Evolutionary conservation across 129 eudicot genomes (phyloP), one percentile per base, ranked within the genome.

Genomic region (Saussurea involucrata): DNA sequence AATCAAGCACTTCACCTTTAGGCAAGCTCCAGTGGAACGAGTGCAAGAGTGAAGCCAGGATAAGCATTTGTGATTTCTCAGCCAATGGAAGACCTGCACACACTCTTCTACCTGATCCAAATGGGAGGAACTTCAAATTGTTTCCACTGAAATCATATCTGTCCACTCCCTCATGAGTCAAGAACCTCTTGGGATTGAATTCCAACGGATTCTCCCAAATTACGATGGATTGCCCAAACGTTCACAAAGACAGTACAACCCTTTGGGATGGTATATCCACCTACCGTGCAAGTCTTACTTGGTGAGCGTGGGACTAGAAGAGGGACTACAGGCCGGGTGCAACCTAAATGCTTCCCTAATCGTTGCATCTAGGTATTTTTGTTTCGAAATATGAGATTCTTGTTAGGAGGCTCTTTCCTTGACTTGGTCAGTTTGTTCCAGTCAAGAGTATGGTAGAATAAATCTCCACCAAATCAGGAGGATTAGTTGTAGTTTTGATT

Each of bases 181-280:
- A 76, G 42, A 65, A 65, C 65, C 80, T 40, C 42, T 76, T 65
- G 1, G 80, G 80, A 24, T 63, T 49, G 66, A 66, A 76, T 24
- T 27, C 73, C 8, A 65, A 36, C 0, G 80, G 73, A 46, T 49
- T 31, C 10, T 76, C 74, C 81, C 81, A 76, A n/a, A n/a, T n/a
- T n/a, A n/a, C n/a, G 60, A 1, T 77, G 81, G 32, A 77, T 77
- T 53, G 81, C 24, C 80, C 80, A 76, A 9, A 18, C 80, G 20
- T 76, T 76, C 18, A 76, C 1, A 65, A 76, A 20, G 3, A 76
- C 80, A 4, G 15, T 65, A 18, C 72, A 64, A 17, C 65, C 80
- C 63, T 65, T 42, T 65, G n/a, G 80, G 63, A 76, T 76, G 29
- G 44, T 76, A 31, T 65, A 64, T 40, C 72, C 80, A 10, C 72